A percentile compares a stretch with the other conserved stretches of the same genome.
phyloP scores from a whole-genome alignment of 2,329 filamentous ascomycete species.

The Biscogniauxia marginata region DNA sequence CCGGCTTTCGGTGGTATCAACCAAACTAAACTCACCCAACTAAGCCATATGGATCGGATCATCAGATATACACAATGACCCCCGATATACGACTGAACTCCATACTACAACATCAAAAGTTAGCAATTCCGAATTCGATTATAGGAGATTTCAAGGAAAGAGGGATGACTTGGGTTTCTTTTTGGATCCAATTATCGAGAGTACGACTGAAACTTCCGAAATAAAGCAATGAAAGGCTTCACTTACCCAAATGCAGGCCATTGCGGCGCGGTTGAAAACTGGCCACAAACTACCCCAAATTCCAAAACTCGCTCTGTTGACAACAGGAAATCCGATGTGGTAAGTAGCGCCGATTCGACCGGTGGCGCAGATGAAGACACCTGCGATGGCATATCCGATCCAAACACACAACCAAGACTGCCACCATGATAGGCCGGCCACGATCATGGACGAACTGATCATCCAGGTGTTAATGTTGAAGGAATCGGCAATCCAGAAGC shows the following conservation, averaged over 20 bases:
- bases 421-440: conserved; percentile 82
- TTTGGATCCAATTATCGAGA: too few species aligned
- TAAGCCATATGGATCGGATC: conserved; percentile 81
- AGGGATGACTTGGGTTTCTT: too few species aligned
- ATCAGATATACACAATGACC: conserved; percentile 83
- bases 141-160: too few species aligned
- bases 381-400: conserved; percentile 79
- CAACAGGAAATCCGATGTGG: conserved; percentile 86
- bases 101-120: conserved; percentile 52
- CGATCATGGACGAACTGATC: conserved; percentile 83
- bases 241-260: conserved; percentile 68
- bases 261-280: conserved; percentile 82
- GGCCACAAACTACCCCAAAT: conserved; percentile 90
- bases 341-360: conserved; percentile 84
- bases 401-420: conserved; percentile 88
- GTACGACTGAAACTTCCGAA: neutral
- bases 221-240: neutral
- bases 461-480: conserved; percentile 95
- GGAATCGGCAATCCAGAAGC: conserved; percentile 81
- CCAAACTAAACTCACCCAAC: conserved; percentile 47
- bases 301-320: conserved; percentile 75
- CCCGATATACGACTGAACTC: conserved; percentile 82
- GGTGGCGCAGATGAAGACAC: conserved; percentile 71
- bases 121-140: too few species aligned
- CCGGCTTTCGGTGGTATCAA: neutral